A percentile compares a stretch with the other conserved stretches of the same genome.
Conservation (phyloP, 192 early-diverging fungal genomes). For the Coemansia reversa region DNA sequence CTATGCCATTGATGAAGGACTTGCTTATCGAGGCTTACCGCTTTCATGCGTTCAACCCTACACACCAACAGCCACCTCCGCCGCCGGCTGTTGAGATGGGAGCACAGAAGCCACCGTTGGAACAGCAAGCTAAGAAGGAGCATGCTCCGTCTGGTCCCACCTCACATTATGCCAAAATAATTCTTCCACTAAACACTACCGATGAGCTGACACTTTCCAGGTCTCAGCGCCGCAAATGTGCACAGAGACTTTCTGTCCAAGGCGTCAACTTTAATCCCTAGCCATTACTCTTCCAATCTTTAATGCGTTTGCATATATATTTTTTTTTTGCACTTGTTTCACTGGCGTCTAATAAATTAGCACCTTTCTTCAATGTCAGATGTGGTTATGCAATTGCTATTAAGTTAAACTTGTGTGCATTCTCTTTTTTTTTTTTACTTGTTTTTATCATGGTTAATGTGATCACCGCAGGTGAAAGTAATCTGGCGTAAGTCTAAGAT, state of each 20-base stretch:
- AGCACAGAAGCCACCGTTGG: neutral
- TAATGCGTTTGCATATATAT: neutral
- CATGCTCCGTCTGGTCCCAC: conserved; percentile 11
- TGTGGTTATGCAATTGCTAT: too few relatives aligned
- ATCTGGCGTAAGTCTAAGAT: neutral
- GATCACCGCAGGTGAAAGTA: conserved; percentile 8
- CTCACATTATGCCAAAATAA: conserved; percentile 43
- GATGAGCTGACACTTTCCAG: conserved; percentile 44
- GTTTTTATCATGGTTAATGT: neutral
- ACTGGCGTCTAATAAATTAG: neutral
- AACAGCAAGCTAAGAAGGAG: conserved; percentile 11
- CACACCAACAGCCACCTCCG: neutral
- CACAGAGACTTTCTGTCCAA: conserved; percentile 28
- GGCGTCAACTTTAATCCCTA: conserved; percentile 11
- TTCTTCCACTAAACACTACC: conserved; percentile 33
- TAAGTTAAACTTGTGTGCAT: too few relatives aligned
- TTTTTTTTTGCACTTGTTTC: neutral
- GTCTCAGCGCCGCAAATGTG: conserved; percentile 41
- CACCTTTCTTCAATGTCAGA: neutral
- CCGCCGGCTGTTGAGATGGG: neutral
- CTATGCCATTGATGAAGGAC: conserved; percentile 48
- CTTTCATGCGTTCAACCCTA: conserved; percentile 51
- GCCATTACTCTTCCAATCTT: neutral
- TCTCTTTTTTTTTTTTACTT: too few relatives aligned
- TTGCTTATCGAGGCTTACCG: conserved; percentile 54